Base-by-base conservation (phyloP, 352 stramenopile genomes). In the Pythium volutum region DNA sequence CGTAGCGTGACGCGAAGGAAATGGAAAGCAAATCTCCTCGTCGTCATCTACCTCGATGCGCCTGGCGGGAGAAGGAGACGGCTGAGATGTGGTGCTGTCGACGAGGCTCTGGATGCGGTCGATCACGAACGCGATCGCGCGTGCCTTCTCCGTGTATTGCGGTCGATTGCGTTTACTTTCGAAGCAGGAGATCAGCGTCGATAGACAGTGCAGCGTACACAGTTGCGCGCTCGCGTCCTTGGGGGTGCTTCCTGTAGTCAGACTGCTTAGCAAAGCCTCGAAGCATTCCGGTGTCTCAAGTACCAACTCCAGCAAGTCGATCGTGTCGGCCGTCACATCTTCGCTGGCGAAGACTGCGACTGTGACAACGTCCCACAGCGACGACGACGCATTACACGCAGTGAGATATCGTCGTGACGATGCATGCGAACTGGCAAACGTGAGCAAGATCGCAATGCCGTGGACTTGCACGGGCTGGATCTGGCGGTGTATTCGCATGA, bases 371-470 rank as follows among this genome's bases (percentile, higher is more conserved):
- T 73, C 64, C 69, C 69, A 84, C 27, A 84, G 33, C 14, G 54
- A 50, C 16, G 55, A 39, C 2, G 34, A 42, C 12, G 18, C 9
- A 16, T 11, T 16, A 18, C 55, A 23, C 10, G 6, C 38, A 41
- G 34, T 68, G 48, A 71, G 29, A 39, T 78, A 50, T 0, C 53
- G 55, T n/a, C 75, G 77, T 16, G 73, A 69, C 0, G 66, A 49
- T 4, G 64, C 51, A 46, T 83, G 67, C 0, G 67, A 11, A 25
- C n/a, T 23, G 0, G 61, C 61, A 6, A 55, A 83, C 57, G 62
- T 80, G 46, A 79, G 79, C 23, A 91, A 67, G 26, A 84, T 72
- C 15, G 70, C 76, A 29, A 88, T 50, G 5, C 79, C 81, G 50
- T 78, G 80, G 5, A 64, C 62, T 66, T 91, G 77, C 7, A 89